Evolutionary conservation across 192 early-diverging fungal species (phyloP).

Genomic region (Coemansia sp.): DNA sequence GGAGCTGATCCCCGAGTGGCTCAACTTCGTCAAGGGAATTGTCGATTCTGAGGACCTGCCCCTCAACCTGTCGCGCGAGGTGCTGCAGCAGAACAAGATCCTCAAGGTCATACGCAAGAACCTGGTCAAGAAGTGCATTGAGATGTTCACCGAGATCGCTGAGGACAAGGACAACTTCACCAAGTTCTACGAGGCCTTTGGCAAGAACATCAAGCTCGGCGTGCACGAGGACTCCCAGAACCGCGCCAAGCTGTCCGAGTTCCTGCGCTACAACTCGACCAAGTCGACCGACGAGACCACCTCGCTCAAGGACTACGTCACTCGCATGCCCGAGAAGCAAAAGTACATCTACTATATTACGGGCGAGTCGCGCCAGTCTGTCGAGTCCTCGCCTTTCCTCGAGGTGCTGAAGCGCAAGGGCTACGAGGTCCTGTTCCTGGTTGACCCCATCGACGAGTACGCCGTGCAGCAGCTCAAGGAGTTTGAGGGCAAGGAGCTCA

Average conservation of each 20-base stretch:
- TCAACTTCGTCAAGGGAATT: slow-evolving; percentile 99
- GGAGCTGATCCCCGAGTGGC: slow-evolving; percentile 98
- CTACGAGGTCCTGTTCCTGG: slow-evolving; percentile 98
- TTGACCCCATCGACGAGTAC: slow-evolving; percentile 99
- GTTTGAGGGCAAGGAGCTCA: slow-evolving; percentile 98
- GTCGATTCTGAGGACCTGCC: slow-evolving; percentile 99
- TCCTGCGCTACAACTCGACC: slow-evolving; percentile 98
- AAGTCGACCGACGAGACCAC: slow-evolving; percentile 97
- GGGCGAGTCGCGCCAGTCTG: slow-evolving; percentile 87
- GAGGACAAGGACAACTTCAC: slow-evolving; percentile 99
- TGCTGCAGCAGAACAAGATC: slow-evolving; percentile 99
- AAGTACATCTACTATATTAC: slow-evolving; percentile 99
- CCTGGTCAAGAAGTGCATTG: slow-evolving; percentile 98
- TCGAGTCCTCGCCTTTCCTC: slow-evolving; percentile 97
- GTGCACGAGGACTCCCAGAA: slow-evolving; percentile 98
- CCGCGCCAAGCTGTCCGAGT: slow-evolving; percentile 94
- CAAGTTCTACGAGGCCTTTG: slow-evolving; percentile 99
- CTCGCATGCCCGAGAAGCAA: slow-evolving; percentile 99
- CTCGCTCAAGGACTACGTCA: slow-evolving; percentile 99
- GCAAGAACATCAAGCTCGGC: slow-evolving; percentile 99
- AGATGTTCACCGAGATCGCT: slow-evolving; percentile 95
- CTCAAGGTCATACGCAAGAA: slow-evolving; percentile 99
- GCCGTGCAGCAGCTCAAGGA: slow-evolving; percentile 97
- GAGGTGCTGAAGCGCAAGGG: slow-evolving; percentile 99
- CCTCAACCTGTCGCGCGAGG: slow-evolving; percentile 99